Conservation (phyloP, 768 basidiomycete species). For the Lactifluus subvellereus region DNA sequence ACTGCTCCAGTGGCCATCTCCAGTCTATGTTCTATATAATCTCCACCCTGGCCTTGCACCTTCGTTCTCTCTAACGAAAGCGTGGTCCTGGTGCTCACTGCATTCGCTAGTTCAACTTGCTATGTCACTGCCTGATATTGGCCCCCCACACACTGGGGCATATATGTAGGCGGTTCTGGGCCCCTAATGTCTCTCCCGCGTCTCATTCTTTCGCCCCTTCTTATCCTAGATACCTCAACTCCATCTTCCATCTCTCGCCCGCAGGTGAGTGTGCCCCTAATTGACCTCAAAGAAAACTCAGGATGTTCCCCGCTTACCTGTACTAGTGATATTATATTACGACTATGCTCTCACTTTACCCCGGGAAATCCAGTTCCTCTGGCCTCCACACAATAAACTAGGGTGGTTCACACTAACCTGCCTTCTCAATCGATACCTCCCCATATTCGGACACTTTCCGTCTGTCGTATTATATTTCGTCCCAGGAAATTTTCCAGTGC, state of each 20-base stretch:
- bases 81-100: not conserved
- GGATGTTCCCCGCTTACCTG: not conserved
- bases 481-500: not conserved
- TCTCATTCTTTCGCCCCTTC: not conserved
- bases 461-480: slow-evolving; percentile 22
- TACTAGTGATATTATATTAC: slow-evolving; percentile 30
- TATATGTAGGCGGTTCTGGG: not conserved
- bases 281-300: not conserved
- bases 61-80: not conserved
- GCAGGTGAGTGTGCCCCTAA: not conserved
- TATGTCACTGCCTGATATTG: slow-evolving; percentile 4
- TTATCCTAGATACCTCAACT: slow-evolving; percentile 7
- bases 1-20: too few species aligned
- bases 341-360: slow-evolving; percentile 30
- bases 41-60: not conserved
- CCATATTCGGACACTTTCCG: slow-evolving; percentile 34
- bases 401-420: slow-evolving; percentile 40
- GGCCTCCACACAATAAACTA: slow-evolving; percentile 35
- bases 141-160: not conserved
- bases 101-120: not conserved
- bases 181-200: not conserved
- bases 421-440: slow-evolving; percentile 46
- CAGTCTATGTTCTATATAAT: not conserved
- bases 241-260: not conserved
- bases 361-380: slow-evolving; percentile 39